These are phyloP conservation scores for Stephanodiscus minutulus DNA, from an alignment of 108 stramenopile genomes.

Conservation along the genomic window DNA sequence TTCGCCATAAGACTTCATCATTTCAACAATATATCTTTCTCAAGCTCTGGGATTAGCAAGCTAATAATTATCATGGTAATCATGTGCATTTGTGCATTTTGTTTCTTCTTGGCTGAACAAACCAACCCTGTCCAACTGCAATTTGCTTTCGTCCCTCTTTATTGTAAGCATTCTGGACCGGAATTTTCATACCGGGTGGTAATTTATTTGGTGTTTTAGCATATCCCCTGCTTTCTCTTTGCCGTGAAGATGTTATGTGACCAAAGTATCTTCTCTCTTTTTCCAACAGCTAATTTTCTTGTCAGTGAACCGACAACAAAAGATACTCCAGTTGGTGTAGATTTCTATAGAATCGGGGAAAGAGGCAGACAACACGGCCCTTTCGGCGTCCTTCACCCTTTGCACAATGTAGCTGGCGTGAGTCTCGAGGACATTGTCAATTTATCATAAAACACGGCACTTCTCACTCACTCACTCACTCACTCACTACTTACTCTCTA, in stretches of 20 bases:
- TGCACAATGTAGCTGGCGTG: background rate
- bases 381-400: background rate
- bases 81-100: background rate
- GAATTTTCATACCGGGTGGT: background rate
- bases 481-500: background rate
- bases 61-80: background rate
- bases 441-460: too few species aligned
- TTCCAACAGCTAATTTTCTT: background rate
- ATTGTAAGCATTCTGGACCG: background rate
- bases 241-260: background rate
- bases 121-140: too few species aligned
- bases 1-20: too few species aligned
- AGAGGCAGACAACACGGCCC: background rate
- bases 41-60: background rate
- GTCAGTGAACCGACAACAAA: constrained; percentile 1
- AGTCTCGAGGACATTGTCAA: background rate
- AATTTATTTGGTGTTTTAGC: background rate
- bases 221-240: constrained; percentile 2
- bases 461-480: too few species aligned
- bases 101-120: background rate
- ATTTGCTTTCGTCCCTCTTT: background rate
- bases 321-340: constrained; percentile 13
- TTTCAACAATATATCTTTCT: background rate
- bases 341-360: constrained; percentile 4
- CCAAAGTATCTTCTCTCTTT: background rate